Evolutionary conservation across 176 grass and related monocot species (phyloP).

Genomic region (Olyra latifolia): DNA sequence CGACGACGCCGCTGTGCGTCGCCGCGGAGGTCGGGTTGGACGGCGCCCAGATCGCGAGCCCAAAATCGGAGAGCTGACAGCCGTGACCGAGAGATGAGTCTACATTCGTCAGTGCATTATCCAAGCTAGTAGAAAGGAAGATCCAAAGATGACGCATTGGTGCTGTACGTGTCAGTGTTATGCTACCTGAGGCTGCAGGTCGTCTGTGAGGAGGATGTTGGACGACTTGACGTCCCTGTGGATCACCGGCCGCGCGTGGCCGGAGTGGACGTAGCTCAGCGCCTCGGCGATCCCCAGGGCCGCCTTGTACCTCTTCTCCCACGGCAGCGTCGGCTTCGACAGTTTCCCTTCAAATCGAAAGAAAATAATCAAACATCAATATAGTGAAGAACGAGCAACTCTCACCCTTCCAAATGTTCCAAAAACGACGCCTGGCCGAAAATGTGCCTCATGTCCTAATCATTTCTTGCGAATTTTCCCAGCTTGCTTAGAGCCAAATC

Average conservation of each 20-base stretch:
- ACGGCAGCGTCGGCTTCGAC: constrained; percentile 51
- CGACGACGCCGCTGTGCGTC: constrained; percentile 77
- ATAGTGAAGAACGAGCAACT: constrained; percentile 8
- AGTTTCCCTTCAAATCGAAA: constrained; percentile 44
- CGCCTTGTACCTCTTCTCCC: constrained; percentile 69
- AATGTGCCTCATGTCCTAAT: neutral
- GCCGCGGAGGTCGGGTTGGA: constrained; percentile 43
- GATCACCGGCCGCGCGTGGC: constrained; percentile 64
- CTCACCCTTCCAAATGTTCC: constrained; percentile 19
- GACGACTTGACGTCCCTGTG: constrained; percentile 97
- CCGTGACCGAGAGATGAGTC: neutral
- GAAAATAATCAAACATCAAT: neutral
- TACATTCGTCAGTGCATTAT: neutral
- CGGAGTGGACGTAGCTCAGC: constrained; percentile 75
- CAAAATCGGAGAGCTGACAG: constrained; percentile 90
- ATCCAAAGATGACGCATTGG: neutral
- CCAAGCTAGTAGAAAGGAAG: neutral
- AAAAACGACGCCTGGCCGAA: constrained; percentile 11
- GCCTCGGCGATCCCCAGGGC: constrained; percentile 74
- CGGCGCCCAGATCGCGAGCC: constrained; percentile 85
- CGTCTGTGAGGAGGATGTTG: constrained; percentile 87
- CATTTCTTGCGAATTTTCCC: neutral
- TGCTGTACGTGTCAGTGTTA: neutral
- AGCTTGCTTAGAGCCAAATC: constrained; percentile 1
- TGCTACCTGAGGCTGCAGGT: constrained; percentile 71